Base-by-base conservation (phyloP, 192 early-diverging fungal genomes). In the Pilaira anomala region DNA sequence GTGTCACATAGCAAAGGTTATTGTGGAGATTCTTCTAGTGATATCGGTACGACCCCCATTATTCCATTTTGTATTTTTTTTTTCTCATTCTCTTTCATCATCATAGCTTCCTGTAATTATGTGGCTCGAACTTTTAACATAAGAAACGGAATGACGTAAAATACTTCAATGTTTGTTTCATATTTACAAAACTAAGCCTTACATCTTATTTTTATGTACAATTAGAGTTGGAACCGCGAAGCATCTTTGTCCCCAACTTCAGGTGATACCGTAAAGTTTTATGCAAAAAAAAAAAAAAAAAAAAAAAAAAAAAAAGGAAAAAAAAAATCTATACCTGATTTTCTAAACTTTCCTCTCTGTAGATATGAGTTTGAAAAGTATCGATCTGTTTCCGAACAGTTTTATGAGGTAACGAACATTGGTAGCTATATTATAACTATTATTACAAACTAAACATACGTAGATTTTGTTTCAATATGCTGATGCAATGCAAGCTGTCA, bases 51-150 rank as follows among this genome's bases (percentile, higher is more conserved):
- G 26, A 29, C 21, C 13, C 29, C 26, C 11, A 12, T 2, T 46
- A 9, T 14, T 14, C 22, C 26, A 12, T 45, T n/a, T 53, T 11
- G 14, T n/a, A 9, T 41, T 1, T 7, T 8, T 24, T 40, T 40
- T 51, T n/a, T 24, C 18, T 44, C n/a, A 60, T 14, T n/a, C 24
- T 39, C 39, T 57, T 25, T 41, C 8, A 11, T 16, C 25, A 33
- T 29, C 56, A 87, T 90, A 62, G 95, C 94, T 0, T 91, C 87
- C 6, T 94, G 90, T 66, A 97, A 95, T 68, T 97, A 97, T 61
- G 63, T 83, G 44, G 93, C 94, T 4, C 85, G 95, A 0, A 68
- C 71, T 11, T 87, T 73, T 71, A 91, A 91, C 0, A 74, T 95
- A 19, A 70, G 67, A 40, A 97, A 95, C 67, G 93, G 92, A 29